Conservation (phyloP, 139 green algal species). For the Coelastrella sp. region DNA sequence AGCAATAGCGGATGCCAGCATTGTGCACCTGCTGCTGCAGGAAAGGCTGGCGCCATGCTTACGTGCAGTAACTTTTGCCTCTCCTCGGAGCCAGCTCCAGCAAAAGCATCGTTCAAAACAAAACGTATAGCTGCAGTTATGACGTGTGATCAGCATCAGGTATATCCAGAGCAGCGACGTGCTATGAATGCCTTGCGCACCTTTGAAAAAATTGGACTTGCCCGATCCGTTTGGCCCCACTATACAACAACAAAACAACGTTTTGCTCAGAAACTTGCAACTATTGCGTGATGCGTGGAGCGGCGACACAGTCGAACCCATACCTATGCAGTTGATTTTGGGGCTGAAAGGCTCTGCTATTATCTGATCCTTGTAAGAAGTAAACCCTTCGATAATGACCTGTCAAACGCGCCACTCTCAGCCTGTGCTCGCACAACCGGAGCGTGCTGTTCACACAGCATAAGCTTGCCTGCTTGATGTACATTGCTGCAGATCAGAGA, state of each 20-base stretch:
- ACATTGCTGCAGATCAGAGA: slow-evolving; percentile 51
- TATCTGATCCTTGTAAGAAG: slow-evolving; percentile 97
- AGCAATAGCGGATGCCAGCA: not conserved
- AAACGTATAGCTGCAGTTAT: slow-evolving; percentile 95
- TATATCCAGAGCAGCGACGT: not conserved
- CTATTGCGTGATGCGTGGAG: not conserved
- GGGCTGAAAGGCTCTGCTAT: slow-evolving; percentile 88
- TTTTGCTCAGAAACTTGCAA: not conserved
- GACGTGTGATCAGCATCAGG: not conserved
- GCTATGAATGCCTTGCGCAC: slow-evolving; percentile 61
- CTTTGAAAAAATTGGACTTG: slow-evolving; percentile 99
- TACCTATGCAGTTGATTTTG: slow-evolving; percentile 94
- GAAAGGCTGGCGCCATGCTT: slow-evolving; percentile 38
- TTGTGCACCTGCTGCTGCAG: not conserved
- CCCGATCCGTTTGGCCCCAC: slow-evolving; percentile 98
- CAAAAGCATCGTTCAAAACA: slow-evolving; percentile 94
- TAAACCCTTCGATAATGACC: slow-evolving; percentile 98
- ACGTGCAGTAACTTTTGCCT: slow-evolving; percentile 95
- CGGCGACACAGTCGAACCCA: not conserved
- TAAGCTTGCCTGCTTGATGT: slow-evolving; percentile 73
- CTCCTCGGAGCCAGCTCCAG: slow-evolving; percentile 82
- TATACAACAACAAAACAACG: slow-evolving; percentile 48
- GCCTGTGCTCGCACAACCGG: not conserved
- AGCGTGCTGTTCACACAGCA: not conserved
- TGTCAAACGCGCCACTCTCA: slow-evolving; percentile 43